Conservation (phyloP, 345 rosid species). For the Dimocarpus longan region DNA sequence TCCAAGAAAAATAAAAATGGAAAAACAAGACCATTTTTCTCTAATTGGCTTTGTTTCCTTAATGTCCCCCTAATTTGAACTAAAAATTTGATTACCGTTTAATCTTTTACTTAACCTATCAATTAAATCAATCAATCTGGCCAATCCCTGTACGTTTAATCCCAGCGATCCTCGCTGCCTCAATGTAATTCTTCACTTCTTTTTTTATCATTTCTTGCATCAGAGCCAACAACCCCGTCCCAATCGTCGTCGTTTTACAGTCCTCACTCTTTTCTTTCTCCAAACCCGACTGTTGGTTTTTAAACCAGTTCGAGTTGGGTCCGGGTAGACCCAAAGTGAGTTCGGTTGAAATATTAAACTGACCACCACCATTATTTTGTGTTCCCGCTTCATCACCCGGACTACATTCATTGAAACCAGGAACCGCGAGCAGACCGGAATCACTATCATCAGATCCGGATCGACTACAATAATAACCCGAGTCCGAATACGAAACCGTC, state of each 20-base stretch:
- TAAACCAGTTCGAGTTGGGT: conserved; percentile 24
- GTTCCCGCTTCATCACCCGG: conserved; percentile 9
- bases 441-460: conserved; percentile 48
- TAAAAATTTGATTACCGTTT: not conserved
- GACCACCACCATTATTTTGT: not conserved
- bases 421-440: conserved; percentile 26
- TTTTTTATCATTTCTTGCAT: conserved; percentile 54
- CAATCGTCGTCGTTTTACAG: conserved; percentile 28
- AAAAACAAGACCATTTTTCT: not conserved
- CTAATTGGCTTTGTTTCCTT: not conserved
- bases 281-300: not conserved
- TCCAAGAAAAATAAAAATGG: not conserved
- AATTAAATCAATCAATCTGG: conserved; percentile 12
- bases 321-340: conserved; percentile 50
- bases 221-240: conserved; percentile 38
- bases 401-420: not conserved
- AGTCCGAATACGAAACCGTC: not conserved
- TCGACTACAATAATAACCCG: conserved; percentile 19
- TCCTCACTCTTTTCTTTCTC: not conserved
- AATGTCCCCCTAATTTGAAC: not conserved
- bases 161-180: conserved; percentile 32
- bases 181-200: conserved; percentile 55
- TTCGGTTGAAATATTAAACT: conserved; percentile 37
- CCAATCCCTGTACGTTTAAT: conserved; percentile 36
- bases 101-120: not conserved